Base-by-base conservation (phyloP, 2,329 filamentous ascomycete genomes). In the Colletotrichum karsti region DNA sequence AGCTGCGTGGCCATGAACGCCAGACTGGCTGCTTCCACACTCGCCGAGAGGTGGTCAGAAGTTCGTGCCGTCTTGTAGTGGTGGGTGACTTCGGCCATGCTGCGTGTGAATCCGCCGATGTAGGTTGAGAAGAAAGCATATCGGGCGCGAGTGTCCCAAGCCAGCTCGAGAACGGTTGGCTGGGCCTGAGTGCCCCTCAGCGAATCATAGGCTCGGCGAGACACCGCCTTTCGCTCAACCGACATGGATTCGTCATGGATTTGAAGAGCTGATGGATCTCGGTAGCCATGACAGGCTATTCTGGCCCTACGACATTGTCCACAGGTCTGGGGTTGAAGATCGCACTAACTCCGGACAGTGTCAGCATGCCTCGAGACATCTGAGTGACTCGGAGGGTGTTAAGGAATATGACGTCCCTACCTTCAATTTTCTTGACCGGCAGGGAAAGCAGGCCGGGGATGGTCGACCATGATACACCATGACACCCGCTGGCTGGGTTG, bases 231-330 rank as follows among this genome's bases (percentile, higher is more conserved):
- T n/a, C 51, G 67, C 30, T 69, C 55, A 8, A 71, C 64, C 5
- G 65, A 66, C 1, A 41, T 50, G 8, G 72, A 74, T 42, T 76
- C 69, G 56, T 74, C 71, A 9, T 68, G 73, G 42, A 75, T 73
- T 20, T 73, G 55, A 28, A 76, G 62, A 10, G 71, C 71, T 5
- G 70, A 46, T 7, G 71, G 67, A 9, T 74, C 70, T 4, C 73
- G 73, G 37, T 75, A 75, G 20, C 74, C 74, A 35, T 68, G 68
- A n/a, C 74, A 76, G 9, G 50, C 9, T n/a, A 76, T 58, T 8
- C 46, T 59, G 5, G 73, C 74, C 15, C 74, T 67, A 4, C 56
- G 30, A 48, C 74, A 76, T 53, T 75, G 74, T 18, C 74, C 74
- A 30, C 74, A 75, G 35, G 67, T 62, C 42, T 55, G 54, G 4